Percentiles rank a stretch among this genome's conserved stretches.
These are phyloP conservation scores for Trypanosoma avium DNA, from an alignment of 208 protist species.

Conservation along the genomic window DNA sequence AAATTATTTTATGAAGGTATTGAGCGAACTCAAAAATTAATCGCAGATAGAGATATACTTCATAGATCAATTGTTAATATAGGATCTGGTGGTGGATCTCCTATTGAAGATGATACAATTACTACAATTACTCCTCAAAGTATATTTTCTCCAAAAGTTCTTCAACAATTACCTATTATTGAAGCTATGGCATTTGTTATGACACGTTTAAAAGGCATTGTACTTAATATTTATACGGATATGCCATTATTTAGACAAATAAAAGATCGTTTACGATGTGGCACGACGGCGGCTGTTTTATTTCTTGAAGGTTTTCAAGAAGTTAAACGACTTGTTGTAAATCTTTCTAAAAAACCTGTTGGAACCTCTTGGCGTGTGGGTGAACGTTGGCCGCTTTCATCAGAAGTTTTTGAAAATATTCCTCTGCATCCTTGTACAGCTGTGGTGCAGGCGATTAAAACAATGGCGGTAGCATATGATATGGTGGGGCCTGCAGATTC, in stretches of 20 bases:
- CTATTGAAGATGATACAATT: slow-evolving; percentile 1
- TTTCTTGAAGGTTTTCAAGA: slow-evolving; percentile 83
- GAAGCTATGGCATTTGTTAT: slow-evolving; percentile 81
- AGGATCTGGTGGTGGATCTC: neutral
- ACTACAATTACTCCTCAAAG: slow-evolving; percentile 28
- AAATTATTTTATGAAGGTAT: slow-evolving; percentile 30
- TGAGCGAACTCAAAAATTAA: slow-evolving; percentile 16
- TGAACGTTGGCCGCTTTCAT: slow-evolving; percentile 70
- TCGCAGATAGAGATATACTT: slow-evolving; percentile 5
- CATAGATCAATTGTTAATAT: slow-evolving; percentile 2
- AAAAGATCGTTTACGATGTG: slow-evolving; percentile 62
- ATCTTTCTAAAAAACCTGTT: slow-evolving; percentile 24
- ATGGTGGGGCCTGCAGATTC: slow-evolving; percentile 56
- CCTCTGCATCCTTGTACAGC: slow-evolving; percentile 71
- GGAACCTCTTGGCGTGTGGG: slow-evolving; percentile 21
- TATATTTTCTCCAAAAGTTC: slow-evolving; percentile 48
- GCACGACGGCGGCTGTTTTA: slow-evolving; percentile 53
- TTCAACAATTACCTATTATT: slow-evolving; percentile 55
- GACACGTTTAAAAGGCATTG: slow-evolving; percentile 80
- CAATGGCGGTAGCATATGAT: slow-evolving; percentile 80
- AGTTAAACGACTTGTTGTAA: slow-evolving; percentile 71
- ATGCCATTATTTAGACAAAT: slow-evolving; percentile 76
- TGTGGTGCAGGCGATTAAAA: slow-evolving; percentile 80
- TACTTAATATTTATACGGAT: slow-evolving; percentile 88
- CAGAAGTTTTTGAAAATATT: slow-evolving; percentile 67